A percentile compares a stretch with the other conserved stretches of the same genome.
phyloP scores from a whole-genome alignment of 2,329 filamentous ascomycete genomes.

The Diaporthe citri region DNA sequence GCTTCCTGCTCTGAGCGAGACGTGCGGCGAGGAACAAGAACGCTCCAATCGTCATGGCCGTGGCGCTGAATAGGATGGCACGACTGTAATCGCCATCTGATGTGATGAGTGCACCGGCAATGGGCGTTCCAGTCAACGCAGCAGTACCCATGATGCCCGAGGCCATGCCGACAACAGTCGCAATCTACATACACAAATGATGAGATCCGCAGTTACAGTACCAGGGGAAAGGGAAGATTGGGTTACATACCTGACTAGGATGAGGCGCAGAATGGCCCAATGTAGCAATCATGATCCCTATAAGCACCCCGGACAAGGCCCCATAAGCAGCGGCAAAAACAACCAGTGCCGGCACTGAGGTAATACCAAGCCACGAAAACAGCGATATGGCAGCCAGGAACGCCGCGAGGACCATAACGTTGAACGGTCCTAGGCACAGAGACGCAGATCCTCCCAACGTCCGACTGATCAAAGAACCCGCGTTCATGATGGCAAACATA shows the following conservation, averaged over 20 bases:
- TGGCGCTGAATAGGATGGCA: background rate
- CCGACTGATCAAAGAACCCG: background rate
- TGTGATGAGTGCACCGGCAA: background rate
- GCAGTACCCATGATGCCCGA: background rate
- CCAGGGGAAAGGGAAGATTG: background rate
- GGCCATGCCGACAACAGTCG: background rate
- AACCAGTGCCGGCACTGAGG: background rate
- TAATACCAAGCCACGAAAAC: background rate
- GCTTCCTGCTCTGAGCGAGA: background rate
- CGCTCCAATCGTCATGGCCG: background rate
- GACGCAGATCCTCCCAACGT: background rate
- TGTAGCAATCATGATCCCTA: background rate
- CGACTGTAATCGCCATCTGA: background rate
- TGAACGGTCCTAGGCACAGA: background rate
- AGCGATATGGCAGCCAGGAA: background rate
- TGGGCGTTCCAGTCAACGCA: background rate
- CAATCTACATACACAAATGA: background rate
- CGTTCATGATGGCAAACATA: background rate
- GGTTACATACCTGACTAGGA: background rate
- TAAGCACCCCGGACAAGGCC: background rate
- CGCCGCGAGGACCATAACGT: background rate
- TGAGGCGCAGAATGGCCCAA: background rate
- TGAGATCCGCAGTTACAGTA: too few relatives aligned
- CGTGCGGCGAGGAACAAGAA: background rate
- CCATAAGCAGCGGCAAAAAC: background rate